A percentile compares a stretch with the other conserved stretches of the same genome.
phyloP scores from a whole-genome alignment of 495 filamentous ascomycete genomes.

The Beverwykella pulmonaria region DNA sequence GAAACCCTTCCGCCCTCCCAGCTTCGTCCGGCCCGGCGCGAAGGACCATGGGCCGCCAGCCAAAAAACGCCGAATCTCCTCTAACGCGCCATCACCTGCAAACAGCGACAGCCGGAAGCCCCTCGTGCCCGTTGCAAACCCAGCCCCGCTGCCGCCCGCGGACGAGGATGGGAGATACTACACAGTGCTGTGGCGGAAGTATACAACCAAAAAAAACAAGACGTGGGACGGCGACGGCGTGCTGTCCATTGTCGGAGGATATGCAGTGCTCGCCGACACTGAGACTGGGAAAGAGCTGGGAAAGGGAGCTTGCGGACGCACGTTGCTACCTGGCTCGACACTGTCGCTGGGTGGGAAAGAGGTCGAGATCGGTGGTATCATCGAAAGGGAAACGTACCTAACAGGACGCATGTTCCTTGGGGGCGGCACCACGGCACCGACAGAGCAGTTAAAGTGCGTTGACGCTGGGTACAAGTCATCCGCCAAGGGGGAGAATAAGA shows the following conservation, averaged over 20 bases:
- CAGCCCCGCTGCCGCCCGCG: slow-evolving; percentile 17
- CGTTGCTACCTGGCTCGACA: slow-evolving; percentile 63
- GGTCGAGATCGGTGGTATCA: slow-evolving; percentile 69
- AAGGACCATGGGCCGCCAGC: slow-evolving; percentile 28
- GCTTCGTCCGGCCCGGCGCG: slow-evolving; percentile 23
- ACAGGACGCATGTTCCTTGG: slow-evolving; percentile 58
- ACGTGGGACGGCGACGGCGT: slow-evolving; percentile 87
- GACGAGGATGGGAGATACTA: slow-evolving; percentile 57
- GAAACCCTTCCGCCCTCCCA: slow-evolving; percentile 34
- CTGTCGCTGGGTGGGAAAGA: slow-evolving; percentile 73
- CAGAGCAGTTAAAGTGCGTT: slow-evolving; percentile 9
- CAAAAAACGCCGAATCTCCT: slow-evolving; percentile 45
- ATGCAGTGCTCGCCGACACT: slow-evolving; percentile 63
- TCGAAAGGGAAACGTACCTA: slow-evolving; percentile 65
- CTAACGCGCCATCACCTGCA: not conserved
- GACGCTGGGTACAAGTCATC: not conserved
- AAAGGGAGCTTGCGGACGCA: slow-evolving; percentile 55
- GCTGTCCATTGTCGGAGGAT: slow-evolving; percentile 59
- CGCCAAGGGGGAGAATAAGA: slow-evolving; percentile 6
- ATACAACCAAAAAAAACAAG: slow-evolving; percentile 78
- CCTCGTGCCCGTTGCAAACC: slow-evolving; percentile 48
- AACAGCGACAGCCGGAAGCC: slow-evolving; percentile 47
- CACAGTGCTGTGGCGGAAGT: slow-evolving; percentile 74
- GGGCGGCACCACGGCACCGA: slow-evolving; percentile 19
- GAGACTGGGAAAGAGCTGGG: slow-evolving; percentile 70